Conservation (phyloP, 2,329 filamentous ascomycete genomes). For the Ceratocystis albifundus region DNA sequence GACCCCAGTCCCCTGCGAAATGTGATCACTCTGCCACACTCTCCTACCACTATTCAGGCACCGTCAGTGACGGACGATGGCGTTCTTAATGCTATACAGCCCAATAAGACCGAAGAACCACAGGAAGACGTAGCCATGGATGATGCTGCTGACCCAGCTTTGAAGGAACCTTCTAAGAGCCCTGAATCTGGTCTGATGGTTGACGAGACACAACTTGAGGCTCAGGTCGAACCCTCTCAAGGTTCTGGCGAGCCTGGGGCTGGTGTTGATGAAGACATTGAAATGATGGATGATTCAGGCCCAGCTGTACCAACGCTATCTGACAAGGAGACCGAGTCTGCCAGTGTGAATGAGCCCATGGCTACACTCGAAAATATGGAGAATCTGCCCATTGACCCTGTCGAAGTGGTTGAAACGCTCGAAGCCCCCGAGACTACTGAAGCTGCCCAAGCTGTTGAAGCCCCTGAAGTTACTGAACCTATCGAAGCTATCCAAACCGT, state of each 20-base stretch:
- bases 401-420: too few species aligned
- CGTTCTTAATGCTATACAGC: neutral
- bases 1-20: slow-evolving; percentile 20
- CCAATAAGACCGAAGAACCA: neutral
- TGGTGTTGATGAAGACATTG: neutral
- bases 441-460: too few species aligned
- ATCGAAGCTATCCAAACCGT: too few species aligned
- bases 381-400: too few species aligned
- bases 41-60: neutral
- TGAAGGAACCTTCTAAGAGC: neutral
- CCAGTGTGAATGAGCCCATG: too few species aligned
- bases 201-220: neutral
- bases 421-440: too few species aligned
- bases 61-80: neutral
- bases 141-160: neutral
- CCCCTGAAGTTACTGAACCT: too few species aligned
- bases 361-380: too few species aligned
- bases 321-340: too few species aligned
- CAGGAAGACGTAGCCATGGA: slow-evolving; percentile 11
- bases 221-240: neutral
- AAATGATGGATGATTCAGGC: neutral
- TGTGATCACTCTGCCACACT: slow-evolving; percentile 16
- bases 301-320: neutral
- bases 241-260: neutral
- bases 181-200: neutral